These are phyloP conservation scores for Leccinum pallidistipes DNA, from an alignment of 1,284 basidiomycete genomes.

Conservation along the genomic window DNA sequence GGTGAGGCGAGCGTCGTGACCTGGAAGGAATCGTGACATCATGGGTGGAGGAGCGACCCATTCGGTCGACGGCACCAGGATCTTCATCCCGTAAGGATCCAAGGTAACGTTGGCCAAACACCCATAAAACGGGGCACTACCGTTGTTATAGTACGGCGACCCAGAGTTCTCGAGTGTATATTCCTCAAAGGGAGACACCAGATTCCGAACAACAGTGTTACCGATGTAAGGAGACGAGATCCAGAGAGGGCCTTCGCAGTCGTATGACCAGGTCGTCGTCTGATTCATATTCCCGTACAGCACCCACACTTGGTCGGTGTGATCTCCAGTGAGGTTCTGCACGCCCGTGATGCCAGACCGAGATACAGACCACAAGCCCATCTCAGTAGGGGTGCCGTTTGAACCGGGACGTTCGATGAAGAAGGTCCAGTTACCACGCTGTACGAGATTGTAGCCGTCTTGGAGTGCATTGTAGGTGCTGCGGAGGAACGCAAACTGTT, in stretches of 20 bases:
- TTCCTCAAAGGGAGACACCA: constrained; percentile 83
- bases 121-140: constrained; percentile 63
- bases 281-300: constrained; percentile 83
- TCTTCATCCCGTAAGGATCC: constrained; percentile 79
- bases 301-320: constrained; percentile 74
- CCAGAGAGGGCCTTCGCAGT: constrained; percentile 61
- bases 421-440: constrained; percentile 82
- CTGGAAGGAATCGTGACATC: constrained; percentile 77
- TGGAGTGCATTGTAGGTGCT: constrained; percentile 69
- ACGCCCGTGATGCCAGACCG: constrained; percentile 57
- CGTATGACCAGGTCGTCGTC: constrained; percentile 61
- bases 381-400: constrained; percentile 74
- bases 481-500: constrained; percentile 75
- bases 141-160: constrained; percentile 57
- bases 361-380: constrained; percentile 83
- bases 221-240: constrained; percentile 75
- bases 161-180: constrained; percentile 65
- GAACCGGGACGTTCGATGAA: constrained; percentile 80
- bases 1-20: constrained; percentile 78
- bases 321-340: constrained; percentile 58
- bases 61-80: constrained; percentile 63
- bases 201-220: constrained; percentile 64
- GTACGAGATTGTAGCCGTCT: constrained; percentile 81
- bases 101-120: constrained; percentile 69
- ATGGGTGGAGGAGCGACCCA: constrained; percentile 74